Percentiles rank a stretch among this genome's conserved stretches.
These are phyloP conservation scores for Fibroporia radiculosa DNA, from an alignment of 768 basidiomycete species.

Conservation along the genomic window DNA sequence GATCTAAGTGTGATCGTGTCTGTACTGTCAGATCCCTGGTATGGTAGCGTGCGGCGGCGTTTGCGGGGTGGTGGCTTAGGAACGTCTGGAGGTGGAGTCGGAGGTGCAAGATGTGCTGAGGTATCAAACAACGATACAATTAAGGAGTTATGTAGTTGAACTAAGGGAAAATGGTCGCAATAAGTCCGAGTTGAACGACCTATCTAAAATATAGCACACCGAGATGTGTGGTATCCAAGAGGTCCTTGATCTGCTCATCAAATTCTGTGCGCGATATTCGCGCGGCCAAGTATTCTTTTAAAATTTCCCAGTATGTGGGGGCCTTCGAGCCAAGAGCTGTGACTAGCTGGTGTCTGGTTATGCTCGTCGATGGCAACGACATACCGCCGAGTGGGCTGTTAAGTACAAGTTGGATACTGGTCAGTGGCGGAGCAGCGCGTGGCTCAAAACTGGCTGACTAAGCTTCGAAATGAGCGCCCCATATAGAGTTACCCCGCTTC, in stretches of 20 bases:
- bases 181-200: not conserved
- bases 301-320: constrained; percentile 48
- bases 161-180: constrained; percentile 23
- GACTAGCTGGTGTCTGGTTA: constrained; percentile 61
- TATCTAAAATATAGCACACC: not conserved
- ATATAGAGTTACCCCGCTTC: too few species aligned
- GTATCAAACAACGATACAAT: constrained; percentile 81
- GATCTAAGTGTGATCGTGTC: constrained; percentile 55
- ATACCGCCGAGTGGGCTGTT: constrained; percentile 33
- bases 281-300: constrained; percentile 64
- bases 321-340: constrained; percentile 56
- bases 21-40: constrained; percentile 53
- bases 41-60: constrained; percentile 58
- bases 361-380: constrained; percentile 72
- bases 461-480: too few species aligned
- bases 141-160: constrained; percentile 77
- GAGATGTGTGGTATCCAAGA: constrained; percentile 27
- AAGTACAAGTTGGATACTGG: too few species aligned
- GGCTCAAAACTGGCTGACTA: too few species aligned
- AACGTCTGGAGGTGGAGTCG: constrained; percentile 54
- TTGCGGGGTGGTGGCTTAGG: constrained; percentile 64
- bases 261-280: constrained; percentile 68
- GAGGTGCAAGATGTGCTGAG: constrained; percentile 60
- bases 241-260: constrained; percentile 58
- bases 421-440: too few species aligned